Conservation (phyloP, 2,329 filamentous ascomycete species). For the Diaporthe helianthi region DNA sequence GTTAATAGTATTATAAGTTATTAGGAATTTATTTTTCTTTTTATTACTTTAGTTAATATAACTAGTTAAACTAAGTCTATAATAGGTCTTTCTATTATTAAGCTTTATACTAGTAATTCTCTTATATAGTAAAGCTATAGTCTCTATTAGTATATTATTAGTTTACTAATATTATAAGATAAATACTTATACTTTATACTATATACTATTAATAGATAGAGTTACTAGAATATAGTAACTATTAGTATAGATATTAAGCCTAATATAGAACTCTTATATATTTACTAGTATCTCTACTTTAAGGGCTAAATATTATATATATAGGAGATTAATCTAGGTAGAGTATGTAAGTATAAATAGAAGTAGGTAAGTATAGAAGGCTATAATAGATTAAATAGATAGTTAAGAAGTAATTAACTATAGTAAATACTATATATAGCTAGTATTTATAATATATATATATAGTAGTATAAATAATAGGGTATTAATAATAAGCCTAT, state of each 20-base stretch:
- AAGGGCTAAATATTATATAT: background rate
- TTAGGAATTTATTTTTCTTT: background rate
- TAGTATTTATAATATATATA: background rate
- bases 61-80: background rate
- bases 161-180: background rate
- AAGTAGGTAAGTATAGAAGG: too few species aligned
- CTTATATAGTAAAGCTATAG: background rate
- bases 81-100: background rate
- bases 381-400: background rate
- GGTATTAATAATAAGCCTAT: too few species aligned
- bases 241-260: background rate
- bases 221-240: background rate
- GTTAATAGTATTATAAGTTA: background rate
- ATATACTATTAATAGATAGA: background rate
- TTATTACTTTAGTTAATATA: background rate
- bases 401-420: background rate
- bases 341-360: too few species aligned
- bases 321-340: background rate
- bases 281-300: background rate
- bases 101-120: background rate
- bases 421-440: background rate
- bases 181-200: background rate
- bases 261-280: background rate
- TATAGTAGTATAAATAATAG: background rate
- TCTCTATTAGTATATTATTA: background rate